Evolutionary conservation across 1,284 basidiomycete genomes (phyloP), one percentile per base, ranked within the genome.

Genomic region (Naganishia sp.): DNA sequence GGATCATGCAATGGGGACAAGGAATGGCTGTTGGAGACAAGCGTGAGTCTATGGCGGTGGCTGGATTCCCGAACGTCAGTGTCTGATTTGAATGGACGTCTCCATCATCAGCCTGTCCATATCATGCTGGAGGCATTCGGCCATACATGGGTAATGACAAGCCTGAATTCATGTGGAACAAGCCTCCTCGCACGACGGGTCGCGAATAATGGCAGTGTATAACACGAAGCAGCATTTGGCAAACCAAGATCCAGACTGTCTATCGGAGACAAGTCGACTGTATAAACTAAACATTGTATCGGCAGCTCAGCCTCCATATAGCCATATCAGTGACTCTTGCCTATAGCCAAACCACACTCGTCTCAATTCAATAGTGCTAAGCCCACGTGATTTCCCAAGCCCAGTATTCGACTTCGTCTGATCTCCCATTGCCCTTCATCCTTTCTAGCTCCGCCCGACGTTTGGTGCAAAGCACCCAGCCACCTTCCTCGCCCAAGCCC

Each of bases 351-450:
- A 25, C 21, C 23, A 6, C 13, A 5, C 21, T 2, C 23, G 23
- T 25, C 6, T 28, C 7, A 15, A 6, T 6, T 10, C 21, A 5
- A 28, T 39, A 39, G 35, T 39, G 7, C 21, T 45, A 61, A 11
- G 57, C 57, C 79, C 79, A 80, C 70, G 76, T 75, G 7, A 80
- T 75, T 65, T 79, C 78, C 79, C 79, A 80, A 78, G 78, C 79
- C 79, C 77, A 79, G 68, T 80, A 80, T 17, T 78, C 79, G 3
- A 69, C 72, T 70, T 80, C 79, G 62, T 80, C 79, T 17, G 73
- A 71, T 51, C 79, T 70, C 1, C 79, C 79, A 64, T 76, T 78
- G 0, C 79, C 79, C 49, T 72, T 74, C 46, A 74, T 70, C 2
- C 77, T 75, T 39, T 70, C 70, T 17, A 77, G 72, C n/a, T 69